Percentiles rank a stretch among this genome's conserved stretches.
phyloP scores from a whole-genome alignment of 306 rosid species.

The Rosa lucieae region DNA sequence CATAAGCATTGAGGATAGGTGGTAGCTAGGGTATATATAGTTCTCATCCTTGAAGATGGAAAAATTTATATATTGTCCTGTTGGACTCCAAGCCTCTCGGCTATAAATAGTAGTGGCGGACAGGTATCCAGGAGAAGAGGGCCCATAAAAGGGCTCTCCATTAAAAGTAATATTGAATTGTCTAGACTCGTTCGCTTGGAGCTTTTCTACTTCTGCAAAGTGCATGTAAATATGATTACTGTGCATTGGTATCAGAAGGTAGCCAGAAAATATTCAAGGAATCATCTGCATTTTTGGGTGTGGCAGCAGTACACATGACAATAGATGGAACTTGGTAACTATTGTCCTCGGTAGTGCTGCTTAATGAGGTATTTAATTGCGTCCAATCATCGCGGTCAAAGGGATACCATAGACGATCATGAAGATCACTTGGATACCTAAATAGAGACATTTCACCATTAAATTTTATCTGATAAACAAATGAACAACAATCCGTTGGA shows the following conservation, averaged over 20 bases:
- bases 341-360: not conserved
- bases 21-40: constrained; percentile 46
- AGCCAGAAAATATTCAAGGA: not conserved
- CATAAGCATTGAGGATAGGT: constrained; percentile 47
- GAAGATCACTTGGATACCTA: constrained; percentile 35
- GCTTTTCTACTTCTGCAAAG: constrained; percentile 35
- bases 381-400: not conserved
- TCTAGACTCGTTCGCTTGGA: constrained; percentile 18
- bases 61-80: not conserved
- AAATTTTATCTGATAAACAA: too few relatives aligned
- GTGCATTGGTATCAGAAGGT: not conserved
- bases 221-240: constrained; percentile 25
- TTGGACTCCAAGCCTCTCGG: not conserved
- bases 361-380: not conserved
- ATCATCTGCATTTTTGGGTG: constrained; percentile 9
- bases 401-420: constrained; percentile 43
- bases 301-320: constrained; percentile 41
- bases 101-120: constrained; percentile 13
- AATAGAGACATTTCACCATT: not conserved
- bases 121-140: constrained; percentile 27
- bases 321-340: constrained; percentile 24
- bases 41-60: not conserved
- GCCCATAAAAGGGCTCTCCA: not conserved
- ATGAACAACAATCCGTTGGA: not conserved
- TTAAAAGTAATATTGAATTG: constrained; percentile 15